Base-by-base conservation (phyloP, 2,329 filamentous ascomycete species). In the Xylariaceae sp. region DNA sequence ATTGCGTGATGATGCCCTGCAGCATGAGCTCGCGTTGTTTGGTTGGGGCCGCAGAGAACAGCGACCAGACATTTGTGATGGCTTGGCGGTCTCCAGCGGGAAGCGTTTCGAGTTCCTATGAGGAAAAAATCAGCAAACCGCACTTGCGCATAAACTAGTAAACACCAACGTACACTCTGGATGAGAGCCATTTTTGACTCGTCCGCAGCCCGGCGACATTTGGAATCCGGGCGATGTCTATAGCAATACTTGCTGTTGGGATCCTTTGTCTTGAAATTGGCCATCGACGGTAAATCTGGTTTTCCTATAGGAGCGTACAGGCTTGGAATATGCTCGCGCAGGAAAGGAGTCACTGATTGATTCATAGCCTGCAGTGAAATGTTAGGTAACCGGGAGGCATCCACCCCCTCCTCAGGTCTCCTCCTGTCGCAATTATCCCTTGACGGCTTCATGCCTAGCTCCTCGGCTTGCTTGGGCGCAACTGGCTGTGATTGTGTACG, bases 21-120 rank as follows among this genome's bases (percentile, higher is more conserved):
- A 99, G 82, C 90, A 99, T 97, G 55, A 99, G 81, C 59, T 96
- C 93, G 63, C 94, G 87, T 68, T 97, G 93, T 70, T 95, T 96
- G 8, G 91, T 83, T 0, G 94, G 94, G 0, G 94, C 92, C 32
- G 94, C 94, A 0, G 93, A 97, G 77, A 99, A 99, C 41, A 97
- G 81, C 0, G 93, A 96, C 94, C 94, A 99, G 50, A 97, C 92
- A 67, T 97, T 93, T 27, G 92, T 91, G 66, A 99, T 97, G 67
- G 90, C 92, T 74, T 97, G 91, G 73, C 96, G 92, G 70, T 99
- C 94, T 60, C 84, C 86, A 58, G 88, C 83, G 4, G 92, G 88
- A 27, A 97, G 82, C 40, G 83, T 86, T 64, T 93, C 89, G 46
- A 97, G 84, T 72, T 94, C 89, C 87, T 92, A 58, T 44, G 6